Conservation (phyloP, 495 filamentous ascomycete genomes). For the Bacidia rubella region DNA sequence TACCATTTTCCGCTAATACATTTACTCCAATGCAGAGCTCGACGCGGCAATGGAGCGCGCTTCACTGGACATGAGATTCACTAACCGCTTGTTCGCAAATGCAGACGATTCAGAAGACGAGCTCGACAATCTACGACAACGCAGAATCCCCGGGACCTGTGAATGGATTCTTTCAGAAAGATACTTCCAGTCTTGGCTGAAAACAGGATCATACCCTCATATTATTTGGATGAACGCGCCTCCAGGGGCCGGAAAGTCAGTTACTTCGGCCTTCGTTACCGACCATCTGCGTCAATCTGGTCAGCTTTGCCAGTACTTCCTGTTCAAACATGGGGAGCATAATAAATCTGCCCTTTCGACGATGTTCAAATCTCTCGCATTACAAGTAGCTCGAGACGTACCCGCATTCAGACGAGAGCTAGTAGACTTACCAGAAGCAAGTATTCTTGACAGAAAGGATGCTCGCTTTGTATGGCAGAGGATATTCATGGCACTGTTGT, state of each 20-base stretch:
- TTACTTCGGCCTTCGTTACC: conserved; percentile 19
- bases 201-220: conserved; percentile 11
- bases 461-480: conserved; percentile 26
- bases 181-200: conserved; percentile 21
- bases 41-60: too few species aligned
- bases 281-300: conserved; percentile 10
- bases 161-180: conserved; percentile 19
- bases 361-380: conserved; percentile 26
- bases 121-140: conserved; percentile 22
- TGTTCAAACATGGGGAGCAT: conserved; percentile 25
- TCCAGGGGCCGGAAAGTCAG: conserved; percentile 25
- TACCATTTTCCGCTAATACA: background rate
- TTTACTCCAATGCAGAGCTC: too few species aligned
- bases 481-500: conserved; percentile 25
- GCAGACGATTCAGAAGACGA: conserved; percentile 21
- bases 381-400: conserved; percentile 22
- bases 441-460: too few species aligned
- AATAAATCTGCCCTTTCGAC: conserved; percentile 14
- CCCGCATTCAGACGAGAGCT: conserved; percentile 12
- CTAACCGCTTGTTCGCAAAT: conserved; percentile 16
- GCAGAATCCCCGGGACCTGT: conserved; percentile 24
- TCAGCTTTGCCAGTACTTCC: conserved; percentile 22
- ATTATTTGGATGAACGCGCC: conserved; percentile 23
- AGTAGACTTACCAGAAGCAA: too few species aligned
- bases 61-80: background rate